A percentile compares a stretch with the other conserved stretches of the same genome.
phyloP scores from a whole-genome alignment of 139 green algal genomes.

The Diplosphaera chodatii region DNA sequence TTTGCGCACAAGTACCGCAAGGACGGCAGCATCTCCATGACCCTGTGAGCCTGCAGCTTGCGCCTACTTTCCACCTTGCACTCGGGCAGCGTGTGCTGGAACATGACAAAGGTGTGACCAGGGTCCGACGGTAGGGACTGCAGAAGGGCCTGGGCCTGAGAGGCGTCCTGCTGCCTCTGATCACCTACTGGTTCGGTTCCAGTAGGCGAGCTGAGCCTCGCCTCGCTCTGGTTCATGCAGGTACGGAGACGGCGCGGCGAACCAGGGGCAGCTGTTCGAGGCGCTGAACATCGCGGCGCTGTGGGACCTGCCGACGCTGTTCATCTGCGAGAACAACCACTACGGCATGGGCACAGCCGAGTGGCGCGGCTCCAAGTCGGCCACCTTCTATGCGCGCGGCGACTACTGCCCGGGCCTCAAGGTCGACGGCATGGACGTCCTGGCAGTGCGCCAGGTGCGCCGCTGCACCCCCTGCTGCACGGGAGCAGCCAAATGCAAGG shows the following conservation, averaged over 20 bases:
- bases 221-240: too few species aligned
- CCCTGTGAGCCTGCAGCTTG: constrained; percentile 44
- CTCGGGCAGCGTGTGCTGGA: too few species aligned
- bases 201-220: too few species aligned
- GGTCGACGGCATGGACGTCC: constrained; percentile 96
- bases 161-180: too few species aligned
- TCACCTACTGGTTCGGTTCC: too few species aligned
- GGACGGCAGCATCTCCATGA: constrained; percentile 68
- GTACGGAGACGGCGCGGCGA: constrained; percentile 89
- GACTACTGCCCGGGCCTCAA: constrained; percentile 98
- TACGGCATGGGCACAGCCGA: constrained; percentile 97
- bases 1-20: constrained; percentile 89
- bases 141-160: too few species aligned
- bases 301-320: constrained; percentile 94
- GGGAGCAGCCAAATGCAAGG: too few species aligned
- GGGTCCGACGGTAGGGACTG: too few species aligned
- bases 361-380: constrained; percentile 79
- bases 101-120: too few species aligned
- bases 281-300: constrained; percentile 96
- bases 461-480: too few species aligned
- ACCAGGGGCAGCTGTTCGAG: constrained; percentile 97
- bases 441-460: constrained; percentile 90
- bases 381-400: constrained; percentile 89
- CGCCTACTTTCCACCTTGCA: not conserved
- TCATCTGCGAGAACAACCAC: constrained; percentile 99